These are phyloP conservation scores for Hippophae gyantsensis DNA, from an alignment of 306 rosid genomes.

Conservation along the genomic window DNA sequence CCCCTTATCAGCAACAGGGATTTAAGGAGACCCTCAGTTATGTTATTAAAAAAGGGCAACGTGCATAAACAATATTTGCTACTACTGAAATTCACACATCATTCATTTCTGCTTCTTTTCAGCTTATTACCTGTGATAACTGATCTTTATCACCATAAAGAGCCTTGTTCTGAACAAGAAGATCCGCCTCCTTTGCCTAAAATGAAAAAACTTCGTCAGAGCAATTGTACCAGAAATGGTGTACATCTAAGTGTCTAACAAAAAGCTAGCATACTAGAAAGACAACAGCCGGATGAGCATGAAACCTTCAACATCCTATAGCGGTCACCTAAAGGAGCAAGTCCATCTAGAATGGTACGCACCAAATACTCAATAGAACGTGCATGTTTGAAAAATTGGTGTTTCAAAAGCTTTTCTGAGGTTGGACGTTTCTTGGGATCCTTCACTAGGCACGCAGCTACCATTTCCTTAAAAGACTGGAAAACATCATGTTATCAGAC, in stretches of 20 bases:
- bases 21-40: too few species aligned
- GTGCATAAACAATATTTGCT: too few species aligned
- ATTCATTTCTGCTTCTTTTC: neutral
- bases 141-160: conserved; percentile 83
- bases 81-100: too few species aligned
- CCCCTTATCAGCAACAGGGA: too few species aligned
- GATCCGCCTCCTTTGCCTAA: conserved; percentile 84
- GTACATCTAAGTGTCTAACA: conserved; percentile 4
- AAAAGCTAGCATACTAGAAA: conserved; percentile 7
- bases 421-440: conserved; percentile 97
- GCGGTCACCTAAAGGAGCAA: conserved; percentile 84
- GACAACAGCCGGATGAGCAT: conserved; percentile 18
- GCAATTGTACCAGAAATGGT: conserved; percentile 1
- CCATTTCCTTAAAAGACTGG: conserved; percentile 91
- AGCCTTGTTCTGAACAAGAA: conserved; percentile 76
- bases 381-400: conserved; percentile 76
- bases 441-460: conserved; percentile 88
- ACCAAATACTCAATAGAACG: conserved; percentile 50
- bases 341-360: conserved; percentile 69
- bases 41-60: too few species aligned
- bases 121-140: conserved; percentile 56
- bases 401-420: conserved; percentile 87
- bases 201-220: conserved; percentile 22
- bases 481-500: conserved; percentile 24
- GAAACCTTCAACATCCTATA: conserved; percentile 73